Percentiles rank a stretch among this genome's conserved stretches.
Evolutionary conservation across 2,329 filamentous ascomycete species (phyloP).

Genomic region (Alternaria burnsii): DNA sequence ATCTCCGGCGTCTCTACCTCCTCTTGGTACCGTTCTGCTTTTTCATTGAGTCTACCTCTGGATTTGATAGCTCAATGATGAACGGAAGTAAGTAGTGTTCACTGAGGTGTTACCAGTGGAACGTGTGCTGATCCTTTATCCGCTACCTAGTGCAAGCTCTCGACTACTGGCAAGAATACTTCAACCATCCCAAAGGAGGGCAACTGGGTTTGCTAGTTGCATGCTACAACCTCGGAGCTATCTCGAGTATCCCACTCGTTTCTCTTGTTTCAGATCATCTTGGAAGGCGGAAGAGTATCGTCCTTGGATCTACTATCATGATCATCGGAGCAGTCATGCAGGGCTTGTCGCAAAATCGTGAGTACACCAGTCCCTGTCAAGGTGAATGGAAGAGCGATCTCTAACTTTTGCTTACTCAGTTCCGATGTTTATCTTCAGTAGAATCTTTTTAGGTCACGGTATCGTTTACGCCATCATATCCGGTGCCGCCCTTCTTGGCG

Average conservation of each 20-base stretch:
- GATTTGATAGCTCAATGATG: constrained; percentile 56
- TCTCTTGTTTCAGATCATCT: constrained; percentile 64
- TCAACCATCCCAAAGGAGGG: constrained; percentile 57
- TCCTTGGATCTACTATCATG: constrained; percentile 64
- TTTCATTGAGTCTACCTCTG: constrained; percentile 69
- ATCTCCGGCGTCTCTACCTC: constrained; percentile 65
- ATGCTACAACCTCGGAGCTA: constrained; percentile 67
- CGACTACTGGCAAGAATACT: constrained; percentile 56
- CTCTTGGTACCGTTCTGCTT: constrained; percentile 68
- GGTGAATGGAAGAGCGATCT: too few species aligned
- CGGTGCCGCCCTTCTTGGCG: constrained; percentile 70
- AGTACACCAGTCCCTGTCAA: constrained; percentile 3
- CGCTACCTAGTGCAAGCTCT: constrained; percentile 50
- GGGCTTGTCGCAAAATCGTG: constrained; percentile 58
- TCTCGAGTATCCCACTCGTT: constrained; percentile 66
- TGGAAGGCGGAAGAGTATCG: constrained; percentile 66
- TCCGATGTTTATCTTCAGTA: constrained; percentile 65
- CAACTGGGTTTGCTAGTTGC: constrained; percentile 65
- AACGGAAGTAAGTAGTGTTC: background rate
- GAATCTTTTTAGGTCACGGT: constrained; percentile 72
- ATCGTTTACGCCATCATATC: constrained; percentile 71
- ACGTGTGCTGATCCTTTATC: constrained; percentile 39
- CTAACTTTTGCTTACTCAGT: constrained; percentile 24
- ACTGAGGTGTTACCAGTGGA: background rate
- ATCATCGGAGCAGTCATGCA: constrained; percentile 65